Conservation (phyloP, 2,329 filamentous ascomycete species). For the Xylaria sp. region DNA sequence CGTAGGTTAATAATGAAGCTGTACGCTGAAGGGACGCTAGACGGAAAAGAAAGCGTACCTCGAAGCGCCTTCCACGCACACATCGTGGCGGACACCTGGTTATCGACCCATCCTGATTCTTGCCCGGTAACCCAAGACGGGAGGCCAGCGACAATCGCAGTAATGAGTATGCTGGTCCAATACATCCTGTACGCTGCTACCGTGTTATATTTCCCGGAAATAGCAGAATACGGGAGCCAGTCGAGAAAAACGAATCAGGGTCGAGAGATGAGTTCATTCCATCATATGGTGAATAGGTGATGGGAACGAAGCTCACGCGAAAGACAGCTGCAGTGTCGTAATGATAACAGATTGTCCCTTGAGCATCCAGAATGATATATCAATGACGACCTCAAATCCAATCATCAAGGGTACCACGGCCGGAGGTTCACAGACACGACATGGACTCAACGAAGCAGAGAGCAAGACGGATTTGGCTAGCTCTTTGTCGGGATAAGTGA, state of each 20-base stretch:
- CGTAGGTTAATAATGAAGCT: slow-evolving; percentile 50
- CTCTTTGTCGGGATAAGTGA: slow-evolving; percentile 38
- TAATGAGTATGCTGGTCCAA: slow-evolving; percentile 41
- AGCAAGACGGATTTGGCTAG: slow-evolving; percentile 37
- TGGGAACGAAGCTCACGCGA: slow-evolving; percentile 21
- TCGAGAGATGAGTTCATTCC: slow-evolving; percentile 39
- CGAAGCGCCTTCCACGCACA: slow-evolving; percentile 64
- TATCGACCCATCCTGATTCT: slow-evolving; percentile 58
- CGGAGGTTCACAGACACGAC: slow-evolving; percentile 29
- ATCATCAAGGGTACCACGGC: slow-evolving; percentile 30
- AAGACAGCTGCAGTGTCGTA: slow-evolving; percentile 35
- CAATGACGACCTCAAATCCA: slow-evolving; percentile 32
- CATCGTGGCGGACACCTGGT: slow-evolving; percentile 67
- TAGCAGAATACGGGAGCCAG: slow-evolving; percentile 26
- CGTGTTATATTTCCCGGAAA: slow-evolving; percentile 29
- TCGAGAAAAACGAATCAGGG: slow-evolving; percentile 23
- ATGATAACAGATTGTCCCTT: slow-evolving; percentile 36
- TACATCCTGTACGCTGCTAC: slow-evolving; percentile 45
- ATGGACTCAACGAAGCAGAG: slow-evolving; percentile 38
- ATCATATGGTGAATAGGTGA: slow-evolving; percentile 35
- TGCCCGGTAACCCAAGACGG: slow-evolving; percentile 53
- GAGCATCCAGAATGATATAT: slow-evolving; percentile 36
- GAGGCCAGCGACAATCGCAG: slow-evolving; percentile 46
- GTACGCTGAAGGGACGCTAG: background rate
- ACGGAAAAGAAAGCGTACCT: slow-evolving; percentile 41